A percentile compares a stretch with the other conserved stretches of the same genome.
Evolutionary conservation across 805 yeast genomes (phyloP).

Genomic region (Pichia californica): DNA sequence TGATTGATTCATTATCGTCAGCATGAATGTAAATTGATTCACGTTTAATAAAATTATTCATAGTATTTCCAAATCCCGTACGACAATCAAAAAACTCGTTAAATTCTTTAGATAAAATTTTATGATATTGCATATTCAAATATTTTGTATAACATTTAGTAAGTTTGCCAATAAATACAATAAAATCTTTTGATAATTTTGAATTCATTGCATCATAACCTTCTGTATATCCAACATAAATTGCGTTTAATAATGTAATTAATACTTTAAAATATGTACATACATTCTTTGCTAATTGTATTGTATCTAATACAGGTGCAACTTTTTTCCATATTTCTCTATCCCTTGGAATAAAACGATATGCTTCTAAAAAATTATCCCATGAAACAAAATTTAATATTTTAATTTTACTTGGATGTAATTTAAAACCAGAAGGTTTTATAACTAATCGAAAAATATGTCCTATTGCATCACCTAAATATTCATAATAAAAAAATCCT

Average conservation of each 20-base stretch:
- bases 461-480: conserved; percentile 3
- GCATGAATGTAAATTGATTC: neutral
- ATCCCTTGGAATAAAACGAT: neutral
- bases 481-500: conserved; percentile 7
- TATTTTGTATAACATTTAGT: neutral
- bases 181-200: neutral
- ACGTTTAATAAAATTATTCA: neutral
- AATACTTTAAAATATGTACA: conserved; percentile 1
- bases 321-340: conserved; percentile 1
- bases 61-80: conserved; percentile 4
- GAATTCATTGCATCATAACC: neutral
- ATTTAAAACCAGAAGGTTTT: neutral
- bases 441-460: neutral
- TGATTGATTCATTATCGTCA: conserved; percentile 12
- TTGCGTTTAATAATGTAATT: neutral
- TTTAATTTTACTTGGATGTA: neutral
- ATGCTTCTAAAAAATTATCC: conserved; percentile 1
- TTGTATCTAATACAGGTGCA: neutral
- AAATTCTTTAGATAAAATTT: conserved; percentile 4
- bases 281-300: neutral
- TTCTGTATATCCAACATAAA: conserved; percentile 1
- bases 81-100: conserved; percentile 4
- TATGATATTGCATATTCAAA: conserved; percentile 4
- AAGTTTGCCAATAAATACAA: neutral
- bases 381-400: neutral